phyloP scores from a whole-genome alignment of 805 yeast species.

The Teunomyces barrocoloradensis region DNA sequence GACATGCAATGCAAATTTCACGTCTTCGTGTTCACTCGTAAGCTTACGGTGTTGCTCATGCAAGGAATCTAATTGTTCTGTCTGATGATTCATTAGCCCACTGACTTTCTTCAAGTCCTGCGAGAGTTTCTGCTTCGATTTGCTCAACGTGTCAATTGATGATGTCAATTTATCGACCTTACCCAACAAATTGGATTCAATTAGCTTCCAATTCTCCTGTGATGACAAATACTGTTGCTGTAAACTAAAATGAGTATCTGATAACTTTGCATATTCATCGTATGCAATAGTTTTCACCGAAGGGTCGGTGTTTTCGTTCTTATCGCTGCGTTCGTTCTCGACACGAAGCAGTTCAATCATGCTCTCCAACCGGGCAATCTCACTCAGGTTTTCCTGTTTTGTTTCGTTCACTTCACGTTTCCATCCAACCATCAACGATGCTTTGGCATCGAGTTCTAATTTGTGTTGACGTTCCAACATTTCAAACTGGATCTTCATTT shows the following conservation, averaged over 20 bases:
- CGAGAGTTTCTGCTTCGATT: constrained; percentile 25
- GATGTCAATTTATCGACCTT: constrained; percentile 39
- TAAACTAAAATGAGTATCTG: constrained; percentile 51
- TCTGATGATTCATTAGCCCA: constrained; percentile 11
- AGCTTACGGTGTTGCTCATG: constrained; percentile 19
- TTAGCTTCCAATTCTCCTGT: constrained; percentile 77
- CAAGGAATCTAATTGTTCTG: constrained; percentile 23
- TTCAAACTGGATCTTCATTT: constrained; percentile 31
- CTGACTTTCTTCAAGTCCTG: constrained; percentile 34
- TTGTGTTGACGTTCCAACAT: constrained; percentile 26
- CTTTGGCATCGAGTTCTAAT: constrained; percentile 35
- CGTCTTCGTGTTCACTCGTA: constrained; percentile 11
- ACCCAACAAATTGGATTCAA: constrained; percentile 63
- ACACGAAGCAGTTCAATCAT: constrained; percentile 67
- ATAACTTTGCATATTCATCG: constrained; percentile 41
- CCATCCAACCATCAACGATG: constrained; percentile 27
- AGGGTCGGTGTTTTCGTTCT: not conserved
- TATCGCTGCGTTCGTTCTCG: constrained; percentile 46
- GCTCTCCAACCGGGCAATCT: constrained; percentile 57
- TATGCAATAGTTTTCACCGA: constrained; percentile 30
- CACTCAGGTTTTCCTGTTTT: constrained; percentile 32
- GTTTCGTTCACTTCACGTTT: constrained; percentile 27
- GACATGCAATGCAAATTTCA: constrained; percentile 16
- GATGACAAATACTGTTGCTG: constrained; percentile 74
- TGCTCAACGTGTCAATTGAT: constrained; percentile 29